phyloP scores from a whole-genome alignment of 345 rosid genomes.

The Eucalyptus cloeziana region DNA sequence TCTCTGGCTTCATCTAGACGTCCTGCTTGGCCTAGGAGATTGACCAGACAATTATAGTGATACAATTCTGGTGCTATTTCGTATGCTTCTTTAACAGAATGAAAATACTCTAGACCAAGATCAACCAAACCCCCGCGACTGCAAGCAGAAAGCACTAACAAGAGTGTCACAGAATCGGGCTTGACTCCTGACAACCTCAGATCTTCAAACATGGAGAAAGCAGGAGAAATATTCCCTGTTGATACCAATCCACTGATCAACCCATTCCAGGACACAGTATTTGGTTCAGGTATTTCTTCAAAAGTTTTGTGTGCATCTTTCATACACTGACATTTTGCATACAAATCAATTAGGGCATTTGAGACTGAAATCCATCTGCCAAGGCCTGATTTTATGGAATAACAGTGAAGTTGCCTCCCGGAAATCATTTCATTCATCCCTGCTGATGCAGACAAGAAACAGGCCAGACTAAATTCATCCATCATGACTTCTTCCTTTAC shows the following conservation, averaged over 20 bases:
- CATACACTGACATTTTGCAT: slow-evolving; percentile 38
- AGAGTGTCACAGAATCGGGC: slow-evolving; percentile 45
- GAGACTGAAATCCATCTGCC: slow-evolving; percentile 21
- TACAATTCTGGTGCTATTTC: slow-evolving; percentile 30
- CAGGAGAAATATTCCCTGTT: slow-evolving; percentile 28
- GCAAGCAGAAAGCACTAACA: slow-evolving; percentile 41
- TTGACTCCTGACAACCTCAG: slow-evolving; percentile 46
- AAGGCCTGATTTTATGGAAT: slow-evolving; percentile 45
- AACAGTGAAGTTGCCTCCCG: slow-evolving; percentile 60
- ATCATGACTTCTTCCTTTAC: slow-evolving; percentile 21
- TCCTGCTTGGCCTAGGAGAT: slow-evolving; percentile 46
- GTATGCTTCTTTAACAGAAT: slow-evolving; percentile 20
- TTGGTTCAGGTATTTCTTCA: slow-evolving; percentile 32
- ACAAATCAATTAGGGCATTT: slow-evolving; percentile 42
- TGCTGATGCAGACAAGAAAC: slow-evolving; percentile 58
- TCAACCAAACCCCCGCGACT: slow-evolving; percentile 34
- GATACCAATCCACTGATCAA: slow-evolving; percentile 52
- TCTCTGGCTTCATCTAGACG: slow-evolving; percentile 43
- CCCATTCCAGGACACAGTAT: slow-evolving; percentile 59
- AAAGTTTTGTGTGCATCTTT: slow-evolving; percentile 29
- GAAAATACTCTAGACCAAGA: slow-evolving; percentile 43
- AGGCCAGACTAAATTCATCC: slow-evolving; percentile 45
- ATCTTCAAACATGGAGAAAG: slow-evolving; percentile 55
- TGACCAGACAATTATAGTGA: slow-evolving; percentile 41
- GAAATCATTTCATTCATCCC: slow-evolving; percentile 24